These are phyloP conservation scores for Globisporangium middletonii DNA, from an alignment of 352 stramenopile genomes.

Conservation along the genomic window DNA sequence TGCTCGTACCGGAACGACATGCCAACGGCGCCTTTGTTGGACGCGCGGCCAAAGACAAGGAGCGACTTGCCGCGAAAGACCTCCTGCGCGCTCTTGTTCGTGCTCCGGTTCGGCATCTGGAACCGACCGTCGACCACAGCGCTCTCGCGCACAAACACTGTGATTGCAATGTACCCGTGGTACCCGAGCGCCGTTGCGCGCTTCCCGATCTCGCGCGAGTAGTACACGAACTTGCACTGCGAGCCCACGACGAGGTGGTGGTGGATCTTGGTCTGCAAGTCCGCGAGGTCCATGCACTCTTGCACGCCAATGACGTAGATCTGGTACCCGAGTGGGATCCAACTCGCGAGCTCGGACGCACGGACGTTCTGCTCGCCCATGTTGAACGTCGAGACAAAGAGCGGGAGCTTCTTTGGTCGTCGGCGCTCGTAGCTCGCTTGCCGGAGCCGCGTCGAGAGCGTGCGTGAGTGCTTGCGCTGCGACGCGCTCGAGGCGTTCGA, in stretches of 20 bases:
- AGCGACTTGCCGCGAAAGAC: constrained; percentile 75
- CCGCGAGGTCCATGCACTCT: constrained; percentile 83
- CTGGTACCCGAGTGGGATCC: constrained; percentile 45
- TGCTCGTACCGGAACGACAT: constrained; percentile 55
- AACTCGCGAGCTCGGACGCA: constrained; percentile 48
- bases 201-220: constrained; percentile 78
- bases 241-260: constrained; percentile 50
- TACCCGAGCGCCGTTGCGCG: constrained; percentile 72
- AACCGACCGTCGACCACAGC: constrained; percentile 61
- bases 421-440: constrained; percentile 5
- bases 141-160: constrained; percentile 68
- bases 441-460: neutral
- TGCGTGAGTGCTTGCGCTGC: constrained; percentile 5
- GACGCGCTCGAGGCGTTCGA: neutral
- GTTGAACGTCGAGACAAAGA: constrained; percentile 84
- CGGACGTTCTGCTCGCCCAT: constrained; percentile 76
- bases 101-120: constrained; percentile 48
- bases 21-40: constrained; percentile 69
- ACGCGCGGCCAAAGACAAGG: constrained; percentile 62
- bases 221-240: constrained; percentile 63
- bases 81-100: constrained; percentile 60
- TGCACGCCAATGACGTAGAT: constrained; percentile 19
- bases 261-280: constrained; percentile 62
- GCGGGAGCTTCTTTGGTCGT: constrained; percentile 37
- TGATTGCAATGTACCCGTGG: constrained; percentile 85